These are phyloP conservation scores for Phytophthora pinifolia DNA, from an alignment of 352 stramenopile genomes.

Conservation along the genomic window DNA sequence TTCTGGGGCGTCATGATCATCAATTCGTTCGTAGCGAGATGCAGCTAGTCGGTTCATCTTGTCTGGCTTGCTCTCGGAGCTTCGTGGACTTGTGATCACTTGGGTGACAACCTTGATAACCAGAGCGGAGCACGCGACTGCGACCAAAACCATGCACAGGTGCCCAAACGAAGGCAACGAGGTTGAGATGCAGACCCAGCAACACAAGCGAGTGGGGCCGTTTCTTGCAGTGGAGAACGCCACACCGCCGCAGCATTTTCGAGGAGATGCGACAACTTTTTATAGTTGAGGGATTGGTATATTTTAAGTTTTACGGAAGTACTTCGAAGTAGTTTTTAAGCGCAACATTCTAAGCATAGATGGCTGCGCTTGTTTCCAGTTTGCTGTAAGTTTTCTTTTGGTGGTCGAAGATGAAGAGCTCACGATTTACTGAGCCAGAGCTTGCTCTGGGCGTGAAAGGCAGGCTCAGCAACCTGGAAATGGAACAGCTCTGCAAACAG, in stretches of 20 bases:
- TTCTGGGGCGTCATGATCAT: constrained; percentile 1
- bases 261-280: constrained; percentile 13
- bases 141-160: neutral
- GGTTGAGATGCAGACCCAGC: neutral
- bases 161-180: neutral
- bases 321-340: too few species aligned
- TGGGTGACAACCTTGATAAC: neutral
- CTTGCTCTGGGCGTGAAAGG: constrained; percentile 47
- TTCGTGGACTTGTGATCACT: constrained; percentile 2
- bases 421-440: constrained; percentile 1
- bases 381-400: neutral
- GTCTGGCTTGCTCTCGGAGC: neutral
- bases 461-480: constrained; percentile 64
- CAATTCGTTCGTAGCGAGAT: constrained; percentile 9
- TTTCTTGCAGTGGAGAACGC: constrained; percentile 13
- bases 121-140: neutral
- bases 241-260: constrained; percentile 6
- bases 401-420: constrained; percentile 7
- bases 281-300: constrained; percentile 20
- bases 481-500: constrained; percentile 56
- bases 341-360: constrained; percentile 25
- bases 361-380: constrained; percentile 17
- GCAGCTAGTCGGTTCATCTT: constrained; percentile 15
- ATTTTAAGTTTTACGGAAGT: too few species aligned
- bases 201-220: constrained; percentile 1